Percentiles rank a stretch among this genome's conserved stretches.
Conservation (phyloP, 352 stramenopile species). For the Globisporangium okanoganense region DNA sequence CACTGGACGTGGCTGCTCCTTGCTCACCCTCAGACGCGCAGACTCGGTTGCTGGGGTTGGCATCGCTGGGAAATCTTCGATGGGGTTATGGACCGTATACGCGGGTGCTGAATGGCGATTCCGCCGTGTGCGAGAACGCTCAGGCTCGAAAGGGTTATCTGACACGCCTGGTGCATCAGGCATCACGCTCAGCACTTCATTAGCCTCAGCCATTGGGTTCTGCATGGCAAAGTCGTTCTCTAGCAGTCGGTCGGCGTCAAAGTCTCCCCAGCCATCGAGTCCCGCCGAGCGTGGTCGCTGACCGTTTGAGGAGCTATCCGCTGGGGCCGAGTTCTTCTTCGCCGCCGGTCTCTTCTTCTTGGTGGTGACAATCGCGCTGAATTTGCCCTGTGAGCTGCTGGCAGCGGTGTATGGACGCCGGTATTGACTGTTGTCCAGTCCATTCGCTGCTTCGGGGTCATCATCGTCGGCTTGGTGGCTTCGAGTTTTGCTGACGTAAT, state of each 20-base stretch:
- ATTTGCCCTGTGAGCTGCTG: conserved; percentile 7
- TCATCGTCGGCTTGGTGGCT: background rate
- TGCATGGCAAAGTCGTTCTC: conserved; percentile 11
- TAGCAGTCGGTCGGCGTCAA: conserved; percentile 48
- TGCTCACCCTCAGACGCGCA: background rate
- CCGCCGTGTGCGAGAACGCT: background rate
- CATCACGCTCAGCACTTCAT: background rate
- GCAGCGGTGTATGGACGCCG: conserved; percentile 10
- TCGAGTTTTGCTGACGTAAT: background rate
- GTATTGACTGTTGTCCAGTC: background rate
- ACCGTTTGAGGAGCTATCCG: background rate
- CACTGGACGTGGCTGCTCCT: conserved; percentile 8
- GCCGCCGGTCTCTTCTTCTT: conserved; percentile 9
- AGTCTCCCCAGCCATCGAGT: conserved; percentile 57
- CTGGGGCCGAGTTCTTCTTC: background rate
- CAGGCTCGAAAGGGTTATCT: background rate
- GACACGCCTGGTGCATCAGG: background rate
- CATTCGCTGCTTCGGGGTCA: background rate
- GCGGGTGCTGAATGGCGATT: conserved; percentile 7
- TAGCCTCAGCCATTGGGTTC: conserved; percentile 10
- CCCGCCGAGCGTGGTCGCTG: conserved; percentile 5
- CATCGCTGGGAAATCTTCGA: conserved; percentile 8
- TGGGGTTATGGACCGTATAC: conserved; percentile 2
- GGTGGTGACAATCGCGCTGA: background rate
- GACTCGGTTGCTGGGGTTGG: background rate